Percentiles rank a stretch among this genome's conserved stretches.
Evolutionary conservation across 306 rosid genomes (phyloP).

Genomic region (Acacia confusa): DNA sequence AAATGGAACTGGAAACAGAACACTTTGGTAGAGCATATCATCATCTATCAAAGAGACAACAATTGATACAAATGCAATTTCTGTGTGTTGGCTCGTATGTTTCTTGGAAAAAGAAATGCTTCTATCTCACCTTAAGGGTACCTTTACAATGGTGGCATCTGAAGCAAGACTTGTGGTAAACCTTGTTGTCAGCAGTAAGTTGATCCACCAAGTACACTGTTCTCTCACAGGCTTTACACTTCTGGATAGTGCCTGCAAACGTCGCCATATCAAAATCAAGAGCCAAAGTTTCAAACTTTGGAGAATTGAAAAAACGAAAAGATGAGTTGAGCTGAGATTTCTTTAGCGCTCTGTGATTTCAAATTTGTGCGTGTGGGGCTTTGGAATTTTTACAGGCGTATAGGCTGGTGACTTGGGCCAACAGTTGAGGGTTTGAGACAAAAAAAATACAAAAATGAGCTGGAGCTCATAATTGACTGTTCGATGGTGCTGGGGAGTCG

Average conservation of each 20-base stretch:
- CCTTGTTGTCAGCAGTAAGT: constrained; percentile 84
- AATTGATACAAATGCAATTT: background rate
- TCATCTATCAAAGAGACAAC: background rate
- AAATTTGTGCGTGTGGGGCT: background rate
- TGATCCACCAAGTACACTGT: constrained; percentile 92
- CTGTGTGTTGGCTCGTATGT: background rate
- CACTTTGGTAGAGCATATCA: background rate
- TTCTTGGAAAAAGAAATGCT: background rate
- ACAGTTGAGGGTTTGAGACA: constrained; percentile 24
- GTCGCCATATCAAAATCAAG: constrained; percentile 59
- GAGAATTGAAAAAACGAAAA: background rate
- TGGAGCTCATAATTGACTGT: background rate
- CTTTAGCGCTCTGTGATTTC: background rate
- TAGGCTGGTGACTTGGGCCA: constrained; percentile 4
- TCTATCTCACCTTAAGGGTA: constrained; percentile 71
- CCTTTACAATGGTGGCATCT: constrained; percentile 97
- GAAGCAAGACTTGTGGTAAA: constrained; percentile 90
- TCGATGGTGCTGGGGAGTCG: constrained; percentile 8
- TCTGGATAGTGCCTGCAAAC: constrained; percentile 90
- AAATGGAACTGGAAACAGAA: constrained; percentile 12
- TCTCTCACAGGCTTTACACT: constrained; percentile 87
- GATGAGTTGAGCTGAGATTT: background rate
- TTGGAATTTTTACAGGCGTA: constrained; percentile 24
- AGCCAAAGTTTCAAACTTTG: constrained; percentile 1
- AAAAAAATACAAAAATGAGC: constrained; percentile 19